Evolutionary conservation across 2,329 filamentous ascomycete genomes (phyloP), one percentile per base, ranked within the genome.

Genomic region (Pseudogymnoascus sp.): DNA sequence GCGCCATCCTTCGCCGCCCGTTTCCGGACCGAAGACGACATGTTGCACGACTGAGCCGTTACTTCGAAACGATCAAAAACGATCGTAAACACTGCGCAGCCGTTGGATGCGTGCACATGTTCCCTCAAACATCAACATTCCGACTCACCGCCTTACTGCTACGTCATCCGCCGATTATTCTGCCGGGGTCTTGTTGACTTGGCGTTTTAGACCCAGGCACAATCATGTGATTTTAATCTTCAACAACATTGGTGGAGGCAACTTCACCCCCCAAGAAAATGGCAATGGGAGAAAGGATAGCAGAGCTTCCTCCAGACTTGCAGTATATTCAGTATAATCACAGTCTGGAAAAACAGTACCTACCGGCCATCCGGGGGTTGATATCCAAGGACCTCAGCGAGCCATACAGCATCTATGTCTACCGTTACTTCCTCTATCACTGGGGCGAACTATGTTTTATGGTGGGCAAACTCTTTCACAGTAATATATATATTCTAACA

Each of bases 351-450:
- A 74, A 78, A 41, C 72, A 81, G 71, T 82, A 94, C 71, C 84
- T 99, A 39, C 85, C 91, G 34, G 85, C 90, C 39, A 96, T 99
- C 73, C 86, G 92, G 60, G 86, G 92, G 61, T 77, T 99, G 70
- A 99, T 99, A 69, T 94, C 92, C 45, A 95, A 92, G 69, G 94
- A 97, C 71, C 81, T 99, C 57, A 97, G 92, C 67, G 94, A 99
- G 73, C 94, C 94, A 1, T 99, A 99, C 73, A 97, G 92, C 75
- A 97, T 99, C 71, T 99, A 99, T 76, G 94, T 99, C 61, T 99
- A 97, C 74, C 85, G 94, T 30, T 99, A 99, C 73, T 99, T 99
- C 69, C 78, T 99, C 15, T 96, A 95, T 71, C 91, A 97, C 81
- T 99, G 94, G 94, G 89, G 89, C 4, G 88, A 97, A 70, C 77